Base-by-base conservation (phyloP, 306 rosid genomes). In the barrel medic (Medicago truncatula) region DNA sequence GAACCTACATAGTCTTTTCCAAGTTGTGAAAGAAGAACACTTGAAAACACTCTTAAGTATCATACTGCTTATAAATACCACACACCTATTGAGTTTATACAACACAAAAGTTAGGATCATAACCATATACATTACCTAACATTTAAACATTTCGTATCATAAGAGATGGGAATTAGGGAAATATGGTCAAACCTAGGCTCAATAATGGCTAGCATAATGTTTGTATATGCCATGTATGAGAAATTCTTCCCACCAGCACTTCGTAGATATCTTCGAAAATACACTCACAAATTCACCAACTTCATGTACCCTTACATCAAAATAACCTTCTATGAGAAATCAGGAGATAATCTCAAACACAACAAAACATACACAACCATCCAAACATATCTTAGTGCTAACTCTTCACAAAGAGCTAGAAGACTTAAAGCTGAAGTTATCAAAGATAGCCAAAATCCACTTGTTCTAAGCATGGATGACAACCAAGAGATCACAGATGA, bases 401-500 rank as follows among this genome's bases (percentile, higher is more conserved):
- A 70, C 5, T 86, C 88, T 1, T 63, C 90, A 0, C 34, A 81
- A 15, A 28, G 23, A 6, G 95, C 90, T 7, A 86, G 65, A 16
- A 65, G 79, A 1, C 84, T 91, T 6, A 89, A 74, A 77, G 97
- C 92, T 7, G 79, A 83, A 15, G 88, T 78, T 3, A 76, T 81
- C 34, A 82, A 80, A 66, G 71, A 80, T 8, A 81, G 79, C 79
- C 86, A 86, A 47, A 72, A 80, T 18, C 86, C 84, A 0, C 7
- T 85, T 0, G 78, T 84, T 0, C 89, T 89, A 0, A 79, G 58
- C 70, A 71, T 86, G 88, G 97, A 86, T 2, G 89, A 87, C 21
- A 83, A 78, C 8, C 85, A 89, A 74, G 94, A 87, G 17, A 87
- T 91, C 54, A 73, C 74, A 0, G 89, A 90, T 0, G 85, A 77